These are phyloP conservation scores for Exophiala lecanii-corni DNA, from an alignment of 2,329 filamentous ascomycete genomes.

Conservation along the genomic window DNA sequence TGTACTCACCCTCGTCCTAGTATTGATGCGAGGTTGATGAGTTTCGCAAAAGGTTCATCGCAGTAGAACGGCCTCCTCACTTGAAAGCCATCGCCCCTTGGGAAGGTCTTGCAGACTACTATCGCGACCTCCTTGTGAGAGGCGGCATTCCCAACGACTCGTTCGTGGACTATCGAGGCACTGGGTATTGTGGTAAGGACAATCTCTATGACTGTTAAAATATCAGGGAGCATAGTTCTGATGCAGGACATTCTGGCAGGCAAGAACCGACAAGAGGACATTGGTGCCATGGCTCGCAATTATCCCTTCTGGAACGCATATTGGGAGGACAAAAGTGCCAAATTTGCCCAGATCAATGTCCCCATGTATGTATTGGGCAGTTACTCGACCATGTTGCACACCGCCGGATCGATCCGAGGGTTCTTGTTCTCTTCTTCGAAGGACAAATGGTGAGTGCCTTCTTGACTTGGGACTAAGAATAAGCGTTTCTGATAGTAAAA, in stretches of 20 bases:
- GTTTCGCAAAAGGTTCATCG: conserved; percentile 33
- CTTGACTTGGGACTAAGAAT: conserved; percentile 39
- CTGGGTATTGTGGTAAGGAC: conserved; percentile 11
- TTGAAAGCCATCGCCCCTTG: conserved; percentile 44
- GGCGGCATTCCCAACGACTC: conserved; percentile 30
- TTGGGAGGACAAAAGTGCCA: conserved; percentile 28
- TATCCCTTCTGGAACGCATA: conserved; percentile 30
- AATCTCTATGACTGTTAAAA: conserved; percentile 11
- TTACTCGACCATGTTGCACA: conserved; percentile 37
- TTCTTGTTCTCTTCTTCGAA: conserved; percentile 35
- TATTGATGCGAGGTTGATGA: no score
- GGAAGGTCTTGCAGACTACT: conserved; percentile 46
- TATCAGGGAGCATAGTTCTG: conserved; percentile 35
- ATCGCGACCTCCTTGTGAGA: conserved; percentile 44
- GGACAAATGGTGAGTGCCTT: conserved; percentile 42
- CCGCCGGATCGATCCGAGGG: conserved; percentile 35
- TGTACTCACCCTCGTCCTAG: no score
- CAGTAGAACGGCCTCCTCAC: conserved; percentile 38
- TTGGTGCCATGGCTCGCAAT: conserved; percentile 39
- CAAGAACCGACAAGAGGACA: conserved; percentile 32
- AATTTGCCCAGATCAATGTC: conserved; percentile 28
- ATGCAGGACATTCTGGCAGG: no score
- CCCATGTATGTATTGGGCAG: conserved; percentile 29
- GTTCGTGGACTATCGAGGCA: conserved; percentile 10
- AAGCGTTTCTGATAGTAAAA: conserved; percentile 8